Conservation (phyloP, 2,329 filamentous ascomycete genomes). For the Neopestalotiopsis sp. region DNA sequence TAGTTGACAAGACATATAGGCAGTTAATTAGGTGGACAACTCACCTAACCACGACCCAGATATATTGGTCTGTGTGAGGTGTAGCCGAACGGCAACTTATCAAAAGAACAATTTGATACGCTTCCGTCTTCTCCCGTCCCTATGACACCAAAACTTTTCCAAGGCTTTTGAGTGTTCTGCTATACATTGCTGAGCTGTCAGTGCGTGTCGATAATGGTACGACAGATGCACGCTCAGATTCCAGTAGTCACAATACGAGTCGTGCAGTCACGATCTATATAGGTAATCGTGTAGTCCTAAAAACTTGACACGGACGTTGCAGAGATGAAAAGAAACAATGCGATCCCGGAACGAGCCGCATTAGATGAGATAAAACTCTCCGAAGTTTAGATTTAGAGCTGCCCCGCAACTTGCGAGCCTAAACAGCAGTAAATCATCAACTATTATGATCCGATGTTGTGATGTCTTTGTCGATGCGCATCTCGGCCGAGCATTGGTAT, state of each 20-base stretch:
- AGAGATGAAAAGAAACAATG: constrained; percentile 4
- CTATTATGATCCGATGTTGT: background rate
- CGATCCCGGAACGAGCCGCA: constrained; percentile 5
- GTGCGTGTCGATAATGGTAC: background rate
- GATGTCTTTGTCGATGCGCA: background rate
- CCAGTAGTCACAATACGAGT: background rate
- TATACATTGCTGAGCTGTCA: background rate
- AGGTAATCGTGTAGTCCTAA: background rate
- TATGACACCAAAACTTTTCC: background rate
- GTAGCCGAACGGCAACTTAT: background rate
- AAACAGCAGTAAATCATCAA: background rate
- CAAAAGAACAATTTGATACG: background rate
- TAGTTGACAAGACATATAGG: constrained; percentile 1
- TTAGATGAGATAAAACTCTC: constrained; percentile 4
- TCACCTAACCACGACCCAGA: background rate
- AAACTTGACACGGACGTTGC: background rate
- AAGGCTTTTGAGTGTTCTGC: too few species aligned
- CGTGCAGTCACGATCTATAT: background rate
- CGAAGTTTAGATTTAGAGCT: background rate
- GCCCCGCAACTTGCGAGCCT: constrained; percentile 5
- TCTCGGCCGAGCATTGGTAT: background rate
- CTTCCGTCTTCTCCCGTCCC: background rate
- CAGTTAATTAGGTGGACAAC: background rate
- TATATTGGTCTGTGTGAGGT: constrained; percentile 3
- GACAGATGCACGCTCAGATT: background rate